Evolutionary conservation across 768 basidiomycete species (phyloP), one percentile per base, ranked within the genome.

Genomic region (Pleurotus salmoneostramineus): DNA sequence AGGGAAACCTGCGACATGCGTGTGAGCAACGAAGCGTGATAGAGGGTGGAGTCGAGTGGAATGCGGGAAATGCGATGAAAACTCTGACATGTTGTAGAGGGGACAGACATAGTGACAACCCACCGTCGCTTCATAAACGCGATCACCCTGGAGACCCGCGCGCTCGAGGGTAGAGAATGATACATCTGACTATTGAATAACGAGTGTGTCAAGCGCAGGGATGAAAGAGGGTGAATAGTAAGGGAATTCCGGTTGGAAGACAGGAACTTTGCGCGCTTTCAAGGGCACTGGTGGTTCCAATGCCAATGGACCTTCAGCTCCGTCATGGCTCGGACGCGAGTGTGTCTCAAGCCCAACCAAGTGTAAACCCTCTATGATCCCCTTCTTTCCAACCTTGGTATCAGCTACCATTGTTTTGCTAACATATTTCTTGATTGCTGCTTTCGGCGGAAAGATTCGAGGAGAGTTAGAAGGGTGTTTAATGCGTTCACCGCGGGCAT

Each of bases 141-240:
- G 64, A 3, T 72, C 76, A 1, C 75, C 71, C 5, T 64, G 63
- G 5, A 87, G 51, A 64, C 88, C 75, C 6, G 86, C 82, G 32
- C 90, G 61, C 70, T 91, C 88, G 63, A 91, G 81, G 3, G 80
- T 74, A 3, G 85, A 82, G 65, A 88, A 88, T 56, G 75, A 65
- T 5, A 72, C 70, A 63, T 89, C 79, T 0, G 87, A 88, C 88
- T 88, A 90, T 10, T 89, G 88, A 12, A 91, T 66, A 8, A 89
- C 68, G 21, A 88, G 67, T 12, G 52, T 3, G 36, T 6, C 14
- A 14, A 72, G 66, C 17, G 77, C 75, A 47, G 73, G 76, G 12
- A 86, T 77, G 64, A 89, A 89, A 4, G 82, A 77, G 1, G 88
- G 88, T 0, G 88, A 87, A 60, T 86, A 87, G 63, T 91, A 89